Evolutionary conservation across 2,329 filamentous ascomycete species (phyloP).

Genomic region (Macrophomina phaseolina): DNA sequence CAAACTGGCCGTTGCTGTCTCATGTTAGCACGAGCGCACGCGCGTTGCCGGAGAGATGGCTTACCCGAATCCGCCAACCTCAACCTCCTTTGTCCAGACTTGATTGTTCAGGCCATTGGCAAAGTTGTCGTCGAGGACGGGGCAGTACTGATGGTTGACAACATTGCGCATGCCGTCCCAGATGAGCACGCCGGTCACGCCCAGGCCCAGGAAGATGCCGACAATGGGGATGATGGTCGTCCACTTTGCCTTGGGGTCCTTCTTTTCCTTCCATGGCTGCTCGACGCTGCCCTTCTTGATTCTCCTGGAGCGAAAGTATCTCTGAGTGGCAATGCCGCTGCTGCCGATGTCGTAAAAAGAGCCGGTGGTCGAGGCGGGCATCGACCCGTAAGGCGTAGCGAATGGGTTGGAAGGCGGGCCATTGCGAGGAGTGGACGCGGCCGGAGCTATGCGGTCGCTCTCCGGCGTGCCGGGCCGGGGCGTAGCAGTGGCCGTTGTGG

Average conservation of each 20-base stretch:
- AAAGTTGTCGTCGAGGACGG: conserved; percentile 71
- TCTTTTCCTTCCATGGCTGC: conserved; percentile 77
- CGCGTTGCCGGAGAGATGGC: conserved; percentile 37
- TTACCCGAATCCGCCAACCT: conserved; percentile 78
- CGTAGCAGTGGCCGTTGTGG: conserved; percentile 40
- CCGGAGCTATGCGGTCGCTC: conserved; percentile 40
- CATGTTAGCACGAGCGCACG: conserved; percentile 29
- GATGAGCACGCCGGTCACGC: conserved; percentile 71
- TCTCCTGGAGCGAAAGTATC: conserved; percentile 75
- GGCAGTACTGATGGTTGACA: conserved; percentile 75
- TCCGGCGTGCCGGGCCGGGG: conserved; percentile 48
- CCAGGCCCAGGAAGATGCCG: conserved; percentile 72
- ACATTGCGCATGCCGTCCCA: conserved; percentile 77
- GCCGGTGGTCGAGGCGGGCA: conserved; percentile 50
- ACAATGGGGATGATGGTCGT: conserved; percentile 78
- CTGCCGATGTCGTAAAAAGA: conserved; percentile 44
- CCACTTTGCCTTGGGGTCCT: conserved; percentile 83
- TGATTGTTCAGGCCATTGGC: conserved; percentile 61
- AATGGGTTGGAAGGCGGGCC: conserved; percentile 37
- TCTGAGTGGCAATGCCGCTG: conserved; percentile 33
- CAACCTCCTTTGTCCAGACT: conserved; percentile 76
- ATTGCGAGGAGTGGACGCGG: conserved; percentile 27
- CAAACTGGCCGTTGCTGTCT: conserved; percentile 77
- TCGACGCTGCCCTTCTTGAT: conserved; percentile 75
- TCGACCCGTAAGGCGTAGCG: conserved; percentile 49